Base-by-base conservation (phyloP, 23 red algal species). In the Gracilaria gracilis region DNA sequence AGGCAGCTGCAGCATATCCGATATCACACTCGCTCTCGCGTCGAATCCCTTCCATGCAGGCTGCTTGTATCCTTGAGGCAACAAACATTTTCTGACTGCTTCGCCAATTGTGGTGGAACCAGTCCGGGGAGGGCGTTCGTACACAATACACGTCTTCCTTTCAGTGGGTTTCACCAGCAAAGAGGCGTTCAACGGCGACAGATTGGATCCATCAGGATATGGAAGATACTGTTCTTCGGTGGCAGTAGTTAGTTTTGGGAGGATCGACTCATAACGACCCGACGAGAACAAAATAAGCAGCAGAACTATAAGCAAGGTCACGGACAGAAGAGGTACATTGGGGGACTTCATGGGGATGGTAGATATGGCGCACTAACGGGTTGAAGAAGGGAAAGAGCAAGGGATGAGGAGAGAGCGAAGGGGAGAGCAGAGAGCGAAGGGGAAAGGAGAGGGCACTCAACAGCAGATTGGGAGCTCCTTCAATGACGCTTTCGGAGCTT, bases 121-220 rank as follows among this genome's bases (percentile, higher is more conserved):
- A 12, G 84, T 87, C 28, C 84, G 84, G 21, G 84, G 84, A 13
- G 84, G 84, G 7, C 67, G 40, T 23, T 87, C 84, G 84, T 74
- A 87, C 25, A 87, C 32, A 24, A 87, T 11, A 67, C 84, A 87
- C 0, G 48, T 59, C 19, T 32, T 44, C 21, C 27, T 32, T 8
- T 38, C 35, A 7, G 37, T 27, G 9, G 79, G 55, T 1, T 4
- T 17, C 24, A 21, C 23, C n/a, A 25, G 27, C 35, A 15, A 44
- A 35, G 69, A 44, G 19, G 17, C 29, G 29, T 75, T 65, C 8
- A 21, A 4, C 27, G 61, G 8, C n/a, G 61, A 65, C 61, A 2
- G 61, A 4, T 31, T 65, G n/a, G n/a, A n/a, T n/a, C n/a, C n/a
- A n/a, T n/a, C n/a, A 32, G 64, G 2, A 20, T 20, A 2, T 4